phyloP scores from a whole-genome alignment of 805 yeast species.

The Candida krabiensis region DNA sequence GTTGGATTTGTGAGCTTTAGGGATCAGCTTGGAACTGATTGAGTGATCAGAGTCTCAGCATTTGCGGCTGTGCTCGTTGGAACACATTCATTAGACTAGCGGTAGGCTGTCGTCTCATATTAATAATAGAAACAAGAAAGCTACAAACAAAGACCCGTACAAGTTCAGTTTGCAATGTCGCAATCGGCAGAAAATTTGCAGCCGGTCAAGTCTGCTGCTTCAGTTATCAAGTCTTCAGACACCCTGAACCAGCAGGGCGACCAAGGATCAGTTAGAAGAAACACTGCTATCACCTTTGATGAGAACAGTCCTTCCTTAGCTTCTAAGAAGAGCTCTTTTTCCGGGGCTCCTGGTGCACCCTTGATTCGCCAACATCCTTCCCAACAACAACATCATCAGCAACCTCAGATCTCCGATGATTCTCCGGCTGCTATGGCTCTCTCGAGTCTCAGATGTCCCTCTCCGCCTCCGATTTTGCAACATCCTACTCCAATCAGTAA shows the following conservation, averaged over 20 bases:
- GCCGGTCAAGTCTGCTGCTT: too few relatives aligned
- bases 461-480: slow-evolving; percentile 69
- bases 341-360: slow-evolving; percentile 1
- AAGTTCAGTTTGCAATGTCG: too few relatives aligned
- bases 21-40: too few relatives aligned
- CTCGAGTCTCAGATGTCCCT: slow-evolving; percentile 62
- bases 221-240: too few relatives aligned
- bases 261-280: slow-evolving; percentile 2
- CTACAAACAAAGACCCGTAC: too few relatives aligned
- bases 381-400: slow-evolving; percentile 3
- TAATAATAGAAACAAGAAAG: too few relatives aligned
- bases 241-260: background rate
- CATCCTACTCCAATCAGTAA: slow-evolving; percentile 27
- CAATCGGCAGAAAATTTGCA: too few relatives aligned
- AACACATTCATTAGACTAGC: too few relatives aligned
- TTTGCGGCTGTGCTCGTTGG: too few relatives aligned
- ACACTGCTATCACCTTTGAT: slow-evolving; percentile 20
- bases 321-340: slow-evolving; percentile 19
- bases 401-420: slow-evolving; percentile 13
- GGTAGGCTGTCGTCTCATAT: too few relatives aligned
- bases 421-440: slow-evolving; percentile 58
- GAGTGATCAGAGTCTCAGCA: too few relatives aligned
- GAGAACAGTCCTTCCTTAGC: slow-evolving; percentile 14
- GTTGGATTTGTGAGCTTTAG: too few relatives aligned
- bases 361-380: slow-evolving; percentile 7